These are phyloP conservation scores for Raffaelea ambrosiae DNA, from an alignment of 2,329 filamentous ascomycete genomes.

Conservation along the genomic window DNA sequence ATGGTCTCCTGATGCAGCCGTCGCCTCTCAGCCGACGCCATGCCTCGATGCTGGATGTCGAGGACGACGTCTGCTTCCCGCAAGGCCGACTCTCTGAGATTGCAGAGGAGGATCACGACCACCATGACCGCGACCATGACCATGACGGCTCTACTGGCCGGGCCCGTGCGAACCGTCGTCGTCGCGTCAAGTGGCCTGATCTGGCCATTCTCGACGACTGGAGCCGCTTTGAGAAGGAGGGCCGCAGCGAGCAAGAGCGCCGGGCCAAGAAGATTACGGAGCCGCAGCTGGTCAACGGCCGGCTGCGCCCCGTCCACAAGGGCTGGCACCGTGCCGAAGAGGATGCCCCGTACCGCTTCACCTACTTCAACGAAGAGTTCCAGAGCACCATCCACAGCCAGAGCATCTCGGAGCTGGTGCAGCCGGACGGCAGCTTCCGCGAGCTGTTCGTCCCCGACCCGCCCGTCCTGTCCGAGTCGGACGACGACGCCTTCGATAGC, in stretches of 20 bases:
- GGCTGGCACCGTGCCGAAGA: constrained; percentile 84
- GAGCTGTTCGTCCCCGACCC: constrained; percentile 90
- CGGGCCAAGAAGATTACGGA: constrained; percentile 89
- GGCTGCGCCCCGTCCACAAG: constrained; percentile 69
- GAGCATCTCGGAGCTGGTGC: constrained; percentile 85
- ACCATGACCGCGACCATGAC: constrained; percentile 26
- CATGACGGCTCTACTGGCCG: constrained; percentile 15
- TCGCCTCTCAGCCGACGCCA: not conserved
- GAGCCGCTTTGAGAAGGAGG: constrained; percentile 84
- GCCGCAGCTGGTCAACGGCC: constrained; percentile 83
- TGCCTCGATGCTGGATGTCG: constrained; percentile 24
- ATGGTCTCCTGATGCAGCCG: not conserved
- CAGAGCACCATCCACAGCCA: constrained; percentile 94
- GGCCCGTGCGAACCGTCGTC: constrained; percentile 31
- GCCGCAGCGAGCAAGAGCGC: constrained; percentile 71
- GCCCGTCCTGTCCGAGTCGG: constrained; percentile 63
- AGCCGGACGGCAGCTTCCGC: constrained; percentile 73
- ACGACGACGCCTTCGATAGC: constrained; percentile 45
- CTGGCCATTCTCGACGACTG: constrained; percentile 78
- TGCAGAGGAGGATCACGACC: constrained; percentile 62
- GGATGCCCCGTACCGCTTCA: constrained; percentile 88
- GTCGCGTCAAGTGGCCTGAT: constrained; percentile 77
- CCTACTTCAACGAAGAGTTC: constrained; percentile 97
- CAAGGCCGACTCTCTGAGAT: constrained; percentile 70
- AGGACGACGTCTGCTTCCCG: constrained; percentile 91